Evolutionary conservation across 805 yeast species (phyloP).

Genomic region (Cyberlindnera americana): DNA sequence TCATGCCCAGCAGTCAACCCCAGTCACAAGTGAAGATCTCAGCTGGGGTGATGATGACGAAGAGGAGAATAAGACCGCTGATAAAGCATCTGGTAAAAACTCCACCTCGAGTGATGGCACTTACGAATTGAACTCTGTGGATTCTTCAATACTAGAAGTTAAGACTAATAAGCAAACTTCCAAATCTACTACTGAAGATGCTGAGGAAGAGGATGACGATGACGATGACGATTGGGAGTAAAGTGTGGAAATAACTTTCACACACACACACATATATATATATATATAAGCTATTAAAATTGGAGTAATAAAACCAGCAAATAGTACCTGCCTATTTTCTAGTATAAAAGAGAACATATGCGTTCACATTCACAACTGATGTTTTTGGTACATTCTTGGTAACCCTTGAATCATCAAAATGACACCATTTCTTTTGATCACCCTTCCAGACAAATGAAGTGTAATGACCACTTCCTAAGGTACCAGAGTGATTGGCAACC

Average conservation of each 20-base stretch:
- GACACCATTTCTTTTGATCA: conserved; percentile 55
- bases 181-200: conserved; percentile 13
- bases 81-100: conserved; percentile 1
- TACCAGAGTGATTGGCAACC: conserved; percentile 82
- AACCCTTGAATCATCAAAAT: conserved; percentile 78
- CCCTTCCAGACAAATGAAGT: conserved; percentile 76
- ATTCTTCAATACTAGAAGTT: conserved; percentile 35
- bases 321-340: conserved; percentile 27
- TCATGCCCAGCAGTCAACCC: conserved; percentile 6
- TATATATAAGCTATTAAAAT: no score
- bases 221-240: conserved; percentile 66
- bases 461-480: conserved; percentile 83
- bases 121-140: conserved; percentile 37
- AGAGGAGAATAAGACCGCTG: conserved; percentile 13
- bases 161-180: conserved; percentile 15
- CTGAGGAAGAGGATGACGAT: conserved; percentile 34
- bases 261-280: background rate
- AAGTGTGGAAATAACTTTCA: no score
- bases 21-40: conserved; percentile 11
- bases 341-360: conserved; percentile 78
- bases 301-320: no score
- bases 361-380: conserved; percentile 66
- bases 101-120: conserved; percentile 35
- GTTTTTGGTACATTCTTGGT: conserved; percentile 44
- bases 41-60: conserved; percentile 21